Evolutionary conservation across 192 early-diverging fungal species (phyloP).

Genomic region (Pilaira anomala): DNA sequence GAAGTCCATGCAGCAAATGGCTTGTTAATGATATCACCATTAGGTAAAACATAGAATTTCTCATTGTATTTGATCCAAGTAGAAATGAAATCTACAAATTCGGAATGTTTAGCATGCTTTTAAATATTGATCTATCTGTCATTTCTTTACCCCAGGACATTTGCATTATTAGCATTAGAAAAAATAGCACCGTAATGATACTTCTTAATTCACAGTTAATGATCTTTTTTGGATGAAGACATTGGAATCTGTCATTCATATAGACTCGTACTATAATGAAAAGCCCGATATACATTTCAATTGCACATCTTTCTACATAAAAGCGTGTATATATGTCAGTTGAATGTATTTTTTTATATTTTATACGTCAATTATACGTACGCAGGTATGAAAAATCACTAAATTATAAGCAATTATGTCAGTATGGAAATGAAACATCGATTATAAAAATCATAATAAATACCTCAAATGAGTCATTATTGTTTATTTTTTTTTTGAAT

Average conservation of each 20-base stretch:
- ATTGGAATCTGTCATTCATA: constrained; percentile 21
- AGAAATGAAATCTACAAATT: constrained; percentile 27
- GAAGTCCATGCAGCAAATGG: constrained; percentile 20
- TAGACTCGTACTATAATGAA: constrained; percentile 18
- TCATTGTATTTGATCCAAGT: constrained; percentile 34
- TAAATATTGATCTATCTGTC: neutral
- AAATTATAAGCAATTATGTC: too few species aligned
- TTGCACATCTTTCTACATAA: constrained; percentile 12
- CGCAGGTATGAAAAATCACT: too few species aligned
- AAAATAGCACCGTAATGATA: constrained; percentile 27
- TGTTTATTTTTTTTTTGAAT: too few species aligned
- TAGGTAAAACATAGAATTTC: constrained; percentile 8
- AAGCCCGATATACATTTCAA: constrained; percentile 12
- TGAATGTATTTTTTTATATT: constrained; percentile 1
- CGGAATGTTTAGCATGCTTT: neutral
- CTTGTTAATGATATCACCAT: constrained; percentile 13
- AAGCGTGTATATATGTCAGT: neutral
- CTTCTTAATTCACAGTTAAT: constrained; percentile 28
- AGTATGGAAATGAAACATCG: too few species aligned
- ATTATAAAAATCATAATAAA: too few species aligned
- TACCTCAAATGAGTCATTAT: too few species aligned
- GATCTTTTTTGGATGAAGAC: constrained; percentile 25
- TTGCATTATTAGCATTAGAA: constrained; percentile 29
- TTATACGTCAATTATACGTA: too few species aligned
- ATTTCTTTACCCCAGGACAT: constrained; percentile 24